phyloP scores from a whole-genome alignment of 169 alveolate genomes.

The Plasmodium knowlesi region DNA sequence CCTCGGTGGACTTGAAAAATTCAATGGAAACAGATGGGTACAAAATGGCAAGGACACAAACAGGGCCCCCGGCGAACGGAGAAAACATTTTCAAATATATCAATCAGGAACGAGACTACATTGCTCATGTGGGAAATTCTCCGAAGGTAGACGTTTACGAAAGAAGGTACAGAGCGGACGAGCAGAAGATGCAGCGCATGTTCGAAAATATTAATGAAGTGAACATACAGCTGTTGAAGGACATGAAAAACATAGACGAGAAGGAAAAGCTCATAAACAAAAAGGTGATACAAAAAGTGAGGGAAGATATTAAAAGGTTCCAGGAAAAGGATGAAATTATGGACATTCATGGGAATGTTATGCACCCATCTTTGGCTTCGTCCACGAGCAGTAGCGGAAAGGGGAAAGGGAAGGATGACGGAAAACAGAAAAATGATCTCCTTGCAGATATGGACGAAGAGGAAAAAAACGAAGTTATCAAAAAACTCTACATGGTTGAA shows the following conservation, averaged over 20 bases:
- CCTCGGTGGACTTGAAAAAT: not conserved
- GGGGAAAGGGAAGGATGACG: slow-evolving; percentile 8
- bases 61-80: not conserved
- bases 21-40: not conserved
- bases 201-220: slow-evolving; percentile 75
- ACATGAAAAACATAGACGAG: slow-evolving; percentile 49
- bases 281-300: slow-evolving; percentile 64
- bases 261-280: slow-evolving; percentile 57
- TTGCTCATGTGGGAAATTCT: slow-evolving; percentile 29
- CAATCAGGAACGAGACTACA: slow-evolving; percentile 28
- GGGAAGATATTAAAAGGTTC: slow-evolving; percentile 52
- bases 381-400: not conserved
- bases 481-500: slow-evolving; percentile 49
- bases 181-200: not conserved
- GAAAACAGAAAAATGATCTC: slow-evolving; percentile 1
- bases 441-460: slow-evolving; percentile 48
- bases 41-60: not conserved
- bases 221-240: slow-evolving; percentile 49
- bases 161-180: slow-evolving; percentile 40
- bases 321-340: slow-evolving; percentile 65
- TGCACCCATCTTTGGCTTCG: not conserved
- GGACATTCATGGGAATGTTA: slow-evolving; percentile 45
- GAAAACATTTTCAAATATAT: slow-evolving; percentile 21
- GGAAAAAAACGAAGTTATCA: slow-evolving; percentile 70
- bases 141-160: slow-evolving; percentile 56